Conservation (phyloP, 768 basidiomycete genomes). For the Suillus cothurnatus region DNA sequence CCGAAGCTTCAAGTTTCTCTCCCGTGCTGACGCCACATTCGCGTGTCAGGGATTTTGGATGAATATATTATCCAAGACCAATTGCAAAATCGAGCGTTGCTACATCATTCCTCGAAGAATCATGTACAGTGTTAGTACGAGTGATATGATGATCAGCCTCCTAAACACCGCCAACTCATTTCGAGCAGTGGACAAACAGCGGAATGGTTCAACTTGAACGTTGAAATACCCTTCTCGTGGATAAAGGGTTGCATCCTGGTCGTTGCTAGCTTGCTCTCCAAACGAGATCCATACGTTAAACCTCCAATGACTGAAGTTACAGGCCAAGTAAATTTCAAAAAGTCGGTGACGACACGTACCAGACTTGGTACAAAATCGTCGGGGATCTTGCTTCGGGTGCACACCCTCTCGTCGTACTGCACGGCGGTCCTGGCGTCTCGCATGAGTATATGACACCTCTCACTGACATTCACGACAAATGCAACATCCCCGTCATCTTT, state of each 20-base stretch:
- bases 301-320: constrained; percentile 7
- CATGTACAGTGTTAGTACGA: background rate
- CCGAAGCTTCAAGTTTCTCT: background rate
- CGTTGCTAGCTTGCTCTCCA: background rate
- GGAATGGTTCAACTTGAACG: background rate
- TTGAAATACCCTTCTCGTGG: background rate
- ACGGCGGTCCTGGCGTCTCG: constrained; percentile 54
- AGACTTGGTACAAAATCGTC: constrained; percentile 55
- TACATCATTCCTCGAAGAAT: background rate
- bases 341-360: constrained; percentile 20
- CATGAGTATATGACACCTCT: constrained; percentile 42
- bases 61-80: background rate
- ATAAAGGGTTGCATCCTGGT: background rate
- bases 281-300: background rate
- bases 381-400: constrained; percentile 42
- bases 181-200: background rate
- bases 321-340: constrained; percentile 5
- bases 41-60: background rate
- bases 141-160: background rate
- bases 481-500: constrained; percentile 38
- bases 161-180: constrained; percentile 2
- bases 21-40: background rate
- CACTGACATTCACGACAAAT: constrained; percentile 27
- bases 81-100: background rate
- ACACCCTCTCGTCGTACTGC: constrained; percentile 50